Base-by-base conservation (phyloP, 1,284 basidiomycete species). In the Vanrija humicola region DNA sequence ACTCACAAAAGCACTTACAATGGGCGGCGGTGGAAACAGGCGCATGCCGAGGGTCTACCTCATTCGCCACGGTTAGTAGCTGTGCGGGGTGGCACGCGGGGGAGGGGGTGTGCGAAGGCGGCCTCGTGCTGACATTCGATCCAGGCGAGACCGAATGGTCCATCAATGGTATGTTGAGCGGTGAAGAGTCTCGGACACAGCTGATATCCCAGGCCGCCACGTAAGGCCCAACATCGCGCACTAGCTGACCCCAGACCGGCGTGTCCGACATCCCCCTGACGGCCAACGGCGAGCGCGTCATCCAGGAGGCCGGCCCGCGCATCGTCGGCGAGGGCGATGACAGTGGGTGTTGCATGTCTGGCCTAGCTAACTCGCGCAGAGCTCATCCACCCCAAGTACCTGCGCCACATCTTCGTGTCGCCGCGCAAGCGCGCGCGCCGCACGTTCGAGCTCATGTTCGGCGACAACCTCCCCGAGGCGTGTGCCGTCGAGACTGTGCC, bases 141-240 rank as follows among this genome's bases (percentile, higher is more conserved):
- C 28, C 66, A 89, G 89, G 91, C 43, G 88, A 95, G 79, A 96
- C 92, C 1, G 92, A 94, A 72, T 96, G 92, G 92, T 89, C 87
- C n/a, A 68, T 88, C 52, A 92, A 88, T 64, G 92, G 90, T 76
- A 44, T 54, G 69, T 59, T 15, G 18, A 15, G n/a, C n/a, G n/a
- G n/a, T n/a, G n/a, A n/a, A n/a, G n/a, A n/a, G n/a, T n/a, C n/a
- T n/a, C n/a, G n/a, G n/a, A n/a, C n/a, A n/a, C n/a, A 28, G 50
- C 43, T 58, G n/a, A 38, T 40, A 3, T 1, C 12, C 38, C 49
- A 73, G 72, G 89, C 63, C 84, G 89, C 56, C 90, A 91, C 77
- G 89, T 88, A 74, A 53, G 79, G 68, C 16, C n/a, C 43, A 18
- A 42, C 48, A 5, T 1, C 5, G 45, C 18, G 21, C 56, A 21